phyloP scores from a whole-genome alignment of 2,329 filamentous ascomycete genomes.

The Laburnicola sp. region DNA sequence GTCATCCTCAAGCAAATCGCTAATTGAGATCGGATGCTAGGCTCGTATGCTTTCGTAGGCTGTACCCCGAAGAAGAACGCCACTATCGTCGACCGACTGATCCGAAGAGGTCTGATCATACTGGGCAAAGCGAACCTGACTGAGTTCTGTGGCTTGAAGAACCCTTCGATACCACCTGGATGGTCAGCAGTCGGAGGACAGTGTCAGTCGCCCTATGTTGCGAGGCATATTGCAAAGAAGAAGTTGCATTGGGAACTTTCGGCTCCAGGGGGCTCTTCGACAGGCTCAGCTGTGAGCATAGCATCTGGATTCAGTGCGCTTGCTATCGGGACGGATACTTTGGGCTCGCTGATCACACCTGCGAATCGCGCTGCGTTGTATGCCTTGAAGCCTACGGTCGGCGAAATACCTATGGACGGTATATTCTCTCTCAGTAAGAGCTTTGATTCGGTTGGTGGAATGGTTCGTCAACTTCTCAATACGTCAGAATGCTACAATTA shows the following conservation, averaged over 20 bases:
- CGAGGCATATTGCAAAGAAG: slow-evolving; percentile 43
- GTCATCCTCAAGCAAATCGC: slow-evolving; percentile 4
- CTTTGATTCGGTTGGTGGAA: slow-evolving; percentile 40
- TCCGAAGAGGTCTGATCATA: slow-evolving; percentile 47
- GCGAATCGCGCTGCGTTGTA: slow-evolving; percentile 47
- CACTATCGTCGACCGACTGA: slow-evolving; percentile 43
- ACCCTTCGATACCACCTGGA: slow-evolving; percentile 43
- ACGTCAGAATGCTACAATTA: background rate
- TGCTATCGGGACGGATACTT: slow-evolving; percentile 46
- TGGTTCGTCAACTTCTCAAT: slow-evolving; percentile 27
- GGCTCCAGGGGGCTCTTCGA: slow-evolving; percentile 42
- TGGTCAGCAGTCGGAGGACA: slow-evolving; percentile 48
- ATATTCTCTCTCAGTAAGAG: slow-evolving; percentile 41
- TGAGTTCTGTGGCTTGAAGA: slow-evolving; percentile 44
- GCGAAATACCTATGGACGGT: slow-evolving; percentile 42
- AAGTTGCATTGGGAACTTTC: slow-evolving; percentile 44
- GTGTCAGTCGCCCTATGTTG: slow-evolving; percentile 45
- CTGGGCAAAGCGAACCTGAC: slow-evolving; percentile 50
- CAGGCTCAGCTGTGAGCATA: slow-evolving; percentile 46
- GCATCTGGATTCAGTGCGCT: slow-evolving; percentile 48
- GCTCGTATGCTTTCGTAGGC: slow-evolving; percentile 44
- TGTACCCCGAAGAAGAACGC: slow-evolving; percentile 44
- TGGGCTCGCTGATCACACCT: slow-evolving; percentile 46
- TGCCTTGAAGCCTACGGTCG: slow-evolving; percentile 45
- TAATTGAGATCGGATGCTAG: slow-evolving; percentile 23